A percentile compares a stretch with the other conserved stretches of the same genome.
phyloP scores from a whole-genome alignment of 1,139 yeast species.

The Candida sp. region DNA sequence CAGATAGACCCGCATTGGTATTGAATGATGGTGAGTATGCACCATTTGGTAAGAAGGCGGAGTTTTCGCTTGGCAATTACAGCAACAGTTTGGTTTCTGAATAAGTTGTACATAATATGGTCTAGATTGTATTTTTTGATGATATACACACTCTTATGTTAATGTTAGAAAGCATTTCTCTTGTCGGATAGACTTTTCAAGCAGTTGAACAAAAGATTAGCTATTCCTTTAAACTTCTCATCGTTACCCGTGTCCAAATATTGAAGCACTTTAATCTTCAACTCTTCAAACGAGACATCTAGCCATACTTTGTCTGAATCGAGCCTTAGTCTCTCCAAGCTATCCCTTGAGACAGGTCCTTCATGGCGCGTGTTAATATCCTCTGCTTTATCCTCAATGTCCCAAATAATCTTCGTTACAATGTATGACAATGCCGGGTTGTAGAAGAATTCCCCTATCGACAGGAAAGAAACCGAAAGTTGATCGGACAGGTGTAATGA shows the following conservation, averaged over 20 bases:
- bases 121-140: too few species aligned
- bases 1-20: constrained; percentile 29
- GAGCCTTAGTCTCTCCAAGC: constrained; percentile 24
- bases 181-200: constrained; percentile 42
- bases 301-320: constrained; percentile 33
- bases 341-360: constrained; percentile 46
- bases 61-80: constrained; percentile 11
- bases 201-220: constrained; percentile 49
- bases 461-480: constrained; percentile 25
- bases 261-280: constrained; percentile 41
- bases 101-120: background rate
- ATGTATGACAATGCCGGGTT: constrained; percentile 57
- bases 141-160: too few species aligned
- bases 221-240: constrained; percentile 45
- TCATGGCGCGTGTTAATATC: constrained; percentile 39
- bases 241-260: constrained; percentile 24
- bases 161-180: constrained; percentile 8
- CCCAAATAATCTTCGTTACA: constrained; percentile 48
- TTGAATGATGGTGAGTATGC: constrained; percentile 21
- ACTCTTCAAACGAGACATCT: constrained; percentile 33
- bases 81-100: constrained; percentile 11
- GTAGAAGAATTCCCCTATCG: constrained; percentile 53
- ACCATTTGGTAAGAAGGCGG: constrained; percentile 8
- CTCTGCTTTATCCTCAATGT: constrained; percentile 46
- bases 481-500: constrained; percentile 25